These are phyloP conservation scores for Lactarius psammicola DNA, from an alignment of 768 basidiomycete species.

Conservation along the genomic window DNA sequence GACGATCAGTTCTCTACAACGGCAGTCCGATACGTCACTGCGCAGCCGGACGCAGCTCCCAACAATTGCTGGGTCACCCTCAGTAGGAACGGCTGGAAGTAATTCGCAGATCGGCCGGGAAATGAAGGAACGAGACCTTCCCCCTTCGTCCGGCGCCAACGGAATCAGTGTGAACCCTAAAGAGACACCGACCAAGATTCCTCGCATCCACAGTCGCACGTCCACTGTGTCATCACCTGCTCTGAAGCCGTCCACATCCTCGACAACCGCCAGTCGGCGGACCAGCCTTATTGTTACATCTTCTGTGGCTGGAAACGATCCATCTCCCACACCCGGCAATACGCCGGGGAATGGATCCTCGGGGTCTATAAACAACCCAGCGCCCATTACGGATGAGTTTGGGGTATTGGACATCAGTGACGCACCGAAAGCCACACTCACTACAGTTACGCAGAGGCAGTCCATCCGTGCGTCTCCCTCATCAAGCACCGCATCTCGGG, in stretches of 20 bases:
- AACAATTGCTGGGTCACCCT: conserved; percentile 92
- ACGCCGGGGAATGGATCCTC: conserved; percentile 34
- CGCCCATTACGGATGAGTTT: conserved; percentile 59
- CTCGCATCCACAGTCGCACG: conserved; percentile 83
- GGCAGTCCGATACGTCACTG: conserved; percentile 79
- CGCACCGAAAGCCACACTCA: conserved; percentile 45
- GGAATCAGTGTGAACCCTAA: conserved; percentile 55
- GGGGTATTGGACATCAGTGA: conserved; percentile 73
- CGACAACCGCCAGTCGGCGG: conserved; percentile 52
- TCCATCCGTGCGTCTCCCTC: conserved; percentile 68
- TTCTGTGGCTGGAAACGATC: conserved; percentile 55
- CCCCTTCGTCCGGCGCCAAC: conserved; percentile 53
- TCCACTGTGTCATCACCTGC: conserved; percentile 75
- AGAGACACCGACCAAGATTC: conserved; percentile 91
- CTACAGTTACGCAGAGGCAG: conserved; percentile 46
- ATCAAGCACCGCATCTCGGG: conserved; percentile 51
- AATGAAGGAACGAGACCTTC: conserved; percentile 56
- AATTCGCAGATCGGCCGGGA: conserved; percentile 34
- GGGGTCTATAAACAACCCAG: conserved; percentile 26
- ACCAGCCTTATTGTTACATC: conserved; percentile 57
- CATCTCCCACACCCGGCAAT: conserved; percentile 54
- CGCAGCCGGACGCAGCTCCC: conserved; percentile 75
- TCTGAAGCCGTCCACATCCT: conserved; percentile 50
- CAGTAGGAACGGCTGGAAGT: conserved; percentile 63
- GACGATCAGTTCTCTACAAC: conserved; percentile 83